These are phyloP conservation scores for Kodamaea plutei DNA, from an alignment of 1,139 yeast species.

Conservation along the genomic window DNA sequence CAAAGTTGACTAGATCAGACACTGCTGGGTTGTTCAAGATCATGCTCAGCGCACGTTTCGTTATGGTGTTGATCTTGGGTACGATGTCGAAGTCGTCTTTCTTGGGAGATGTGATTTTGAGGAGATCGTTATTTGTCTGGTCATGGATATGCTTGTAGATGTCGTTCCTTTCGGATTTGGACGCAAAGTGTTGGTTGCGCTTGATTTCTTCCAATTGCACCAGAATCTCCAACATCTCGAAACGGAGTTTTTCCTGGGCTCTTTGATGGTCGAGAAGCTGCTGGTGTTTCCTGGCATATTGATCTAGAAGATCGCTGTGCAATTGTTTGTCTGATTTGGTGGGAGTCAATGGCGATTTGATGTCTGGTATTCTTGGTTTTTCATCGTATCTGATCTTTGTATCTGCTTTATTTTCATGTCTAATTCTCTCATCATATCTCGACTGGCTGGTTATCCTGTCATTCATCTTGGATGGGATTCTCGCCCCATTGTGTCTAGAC, in stretches of 20 bases:
- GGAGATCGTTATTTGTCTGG: conserved; percentile 12
- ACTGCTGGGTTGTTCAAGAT: conserved; percentile 5
- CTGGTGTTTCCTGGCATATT: conserved; percentile 22
- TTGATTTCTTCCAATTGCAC: conserved; percentile 16
- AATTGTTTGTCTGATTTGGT: no score
- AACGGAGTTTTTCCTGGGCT: conserved; percentile 20
- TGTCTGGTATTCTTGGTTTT: no score
- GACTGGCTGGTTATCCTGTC: no score
- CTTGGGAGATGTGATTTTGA: conserved; percentile 3
- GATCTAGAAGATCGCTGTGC: conserved; percentile 11
- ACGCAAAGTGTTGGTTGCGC: conserved; percentile 11
- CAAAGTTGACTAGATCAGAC: conserved; percentile 11
- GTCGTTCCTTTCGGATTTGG: conserved; percentile 5
- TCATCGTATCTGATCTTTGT: no score
- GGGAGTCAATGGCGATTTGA: no score
- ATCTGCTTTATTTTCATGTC: no score
- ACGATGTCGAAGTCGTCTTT: conserved; percentile 4
- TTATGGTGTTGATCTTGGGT: conserved; percentile 7
- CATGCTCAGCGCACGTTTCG: conserved; percentile 10
- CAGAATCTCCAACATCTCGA: conserved; percentile 28
- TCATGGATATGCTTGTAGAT: conserved; percentile 10
- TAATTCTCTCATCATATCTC: no score
- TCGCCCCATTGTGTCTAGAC: no score
- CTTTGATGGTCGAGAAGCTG: conserved; percentile 23
- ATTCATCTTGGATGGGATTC: no score